Evolutionary conservation across 2,329 filamentous ascomycete genomes (phyloP).

Genomic region (Xylariaceae sp.): DNA sequence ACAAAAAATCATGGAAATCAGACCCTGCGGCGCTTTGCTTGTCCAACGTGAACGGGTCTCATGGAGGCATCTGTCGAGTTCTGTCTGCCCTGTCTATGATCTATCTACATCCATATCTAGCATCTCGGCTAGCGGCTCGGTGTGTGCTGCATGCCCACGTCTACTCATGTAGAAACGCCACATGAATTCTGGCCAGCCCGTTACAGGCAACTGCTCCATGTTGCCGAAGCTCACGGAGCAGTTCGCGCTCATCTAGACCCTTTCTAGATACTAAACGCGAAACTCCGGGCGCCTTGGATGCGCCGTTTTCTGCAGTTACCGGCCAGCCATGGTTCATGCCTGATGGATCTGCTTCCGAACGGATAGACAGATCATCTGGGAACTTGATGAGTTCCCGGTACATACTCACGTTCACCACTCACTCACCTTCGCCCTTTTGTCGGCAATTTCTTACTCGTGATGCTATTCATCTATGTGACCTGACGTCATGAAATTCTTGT

Average conservation of each 20-base stretch:
- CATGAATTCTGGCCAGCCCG: neutral
- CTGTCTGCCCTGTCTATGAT: neutral
- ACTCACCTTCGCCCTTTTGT: neutral
- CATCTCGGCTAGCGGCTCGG: neutral
- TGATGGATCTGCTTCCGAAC: neutral
- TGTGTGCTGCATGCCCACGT: slow-evolving; percentile 2
- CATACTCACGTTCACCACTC: neutral
- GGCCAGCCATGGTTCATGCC: slow-evolving; percentile 1
- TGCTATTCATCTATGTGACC: neutral
- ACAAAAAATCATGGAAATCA: neutral
- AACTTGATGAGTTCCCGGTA: neutral
- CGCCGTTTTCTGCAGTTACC: neutral
- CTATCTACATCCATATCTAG: neutral
- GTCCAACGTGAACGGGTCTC: neutral
- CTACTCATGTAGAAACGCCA: slow-evolving; percentile 2
- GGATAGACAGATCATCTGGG: slow-evolving; percentile 1
- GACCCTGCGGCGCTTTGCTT: neutral
- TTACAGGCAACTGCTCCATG: neutral
- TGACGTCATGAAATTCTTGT: neutral
- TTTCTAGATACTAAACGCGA: slow-evolving; percentile 3
- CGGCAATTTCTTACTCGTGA: neutral
- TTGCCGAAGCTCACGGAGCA: neutral
- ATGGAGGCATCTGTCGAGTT: neutral
- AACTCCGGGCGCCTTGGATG: slow-evolving; percentile 8
- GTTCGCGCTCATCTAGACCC: neutral